Percentiles rank a stretch among this genome's conserved stretches.
phyloP scores from a whole-genome alignment of 2,329 filamentous ascomycete genomes.

The Chaetomium olivaceum region DNA sequence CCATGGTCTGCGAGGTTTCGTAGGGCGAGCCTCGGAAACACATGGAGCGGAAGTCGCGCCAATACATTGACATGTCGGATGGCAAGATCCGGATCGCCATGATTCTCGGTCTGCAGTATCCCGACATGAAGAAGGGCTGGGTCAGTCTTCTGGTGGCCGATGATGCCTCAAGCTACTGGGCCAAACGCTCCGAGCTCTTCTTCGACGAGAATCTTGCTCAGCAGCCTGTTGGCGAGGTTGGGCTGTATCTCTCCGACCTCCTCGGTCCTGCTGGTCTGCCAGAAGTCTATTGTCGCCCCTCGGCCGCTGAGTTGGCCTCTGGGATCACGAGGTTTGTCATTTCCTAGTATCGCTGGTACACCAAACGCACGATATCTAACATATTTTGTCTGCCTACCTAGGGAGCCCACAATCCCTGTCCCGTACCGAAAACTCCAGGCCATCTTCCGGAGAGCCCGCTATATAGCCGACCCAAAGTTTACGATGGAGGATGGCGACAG shows the following conservation, averaged over 20 bases:
- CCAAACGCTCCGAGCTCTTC: conserved; percentile 1
- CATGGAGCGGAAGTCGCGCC: conserved; percentile 13
- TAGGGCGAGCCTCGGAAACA: conserved; percentile 19
- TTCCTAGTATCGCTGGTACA: neutral
- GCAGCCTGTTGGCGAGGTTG: conserved; percentile 15
- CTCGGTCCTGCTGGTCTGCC: conserved; percentile 13
- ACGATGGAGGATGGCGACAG: neutral
- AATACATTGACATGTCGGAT: conserved; percentile 16
- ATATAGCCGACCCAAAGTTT: neutral
- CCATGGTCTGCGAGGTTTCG: conserved; percentile 21
- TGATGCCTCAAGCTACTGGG: neutral
- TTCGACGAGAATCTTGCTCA: conserved; percentile 14
- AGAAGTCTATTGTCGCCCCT: conserved; percentile 20
- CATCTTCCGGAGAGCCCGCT: conserved; percentile 11
- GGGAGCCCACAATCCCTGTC: conserved; percentile 13
- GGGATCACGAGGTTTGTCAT: conserved; percentile 19
- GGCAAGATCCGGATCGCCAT: conserved; percentile 16
- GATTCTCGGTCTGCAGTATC: conserved; percentile 17
- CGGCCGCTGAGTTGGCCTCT: conserved; percentile 13
- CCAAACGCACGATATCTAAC: conserved; percentile 9
- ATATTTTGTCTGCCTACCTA: neutral
- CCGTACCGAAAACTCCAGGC: conserved; percentile 12
- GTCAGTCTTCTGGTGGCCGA: conserved; percentile 5
- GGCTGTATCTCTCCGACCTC: conserved; percentile 20
- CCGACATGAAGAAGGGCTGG: conserved; percentile 16